These are phyloP conservation scores for Asterionellopsis glacialis DNA, from an alignment of 108 stramenopile genomes.

Conservation along the genomic window DNA sequence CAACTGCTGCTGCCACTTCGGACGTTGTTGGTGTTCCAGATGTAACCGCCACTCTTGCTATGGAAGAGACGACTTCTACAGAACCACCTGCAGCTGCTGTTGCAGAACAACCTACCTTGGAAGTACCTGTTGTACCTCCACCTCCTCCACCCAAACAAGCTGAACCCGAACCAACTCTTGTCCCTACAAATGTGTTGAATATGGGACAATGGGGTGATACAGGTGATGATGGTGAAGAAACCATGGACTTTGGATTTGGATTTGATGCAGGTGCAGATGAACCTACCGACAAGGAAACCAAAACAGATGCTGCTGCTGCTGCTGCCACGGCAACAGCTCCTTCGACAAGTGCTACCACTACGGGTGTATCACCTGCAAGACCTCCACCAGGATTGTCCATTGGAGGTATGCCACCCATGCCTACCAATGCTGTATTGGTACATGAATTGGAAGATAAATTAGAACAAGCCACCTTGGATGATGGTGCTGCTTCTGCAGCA, in stretches of 20 bases:
- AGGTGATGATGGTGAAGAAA: constrained; percentile 57
- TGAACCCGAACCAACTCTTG: constrained; percentile 13
- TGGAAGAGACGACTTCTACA: constrained; percentile 4
- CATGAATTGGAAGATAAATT: constrained; percentile 83
- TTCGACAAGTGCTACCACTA: constrained; percentile 4
- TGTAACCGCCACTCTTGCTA: background rate
- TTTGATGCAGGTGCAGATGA: constrained; percentile 54
- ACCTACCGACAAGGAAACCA: constrained; percentile 18
- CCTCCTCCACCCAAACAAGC: constrained; percentile 20
- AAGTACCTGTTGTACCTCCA: constrained; percentile 16
- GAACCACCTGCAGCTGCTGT: constrained; percentile 5
- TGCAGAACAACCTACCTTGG: background rate
- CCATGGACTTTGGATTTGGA: constrained; percentile 85
- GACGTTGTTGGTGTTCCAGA: background rate
- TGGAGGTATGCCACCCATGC: constrained; percentile 82
- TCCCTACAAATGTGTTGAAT: constrained; percentile 65
- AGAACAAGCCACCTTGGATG: constrained; percentile 45
- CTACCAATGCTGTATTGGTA: constrained; percentile 72
- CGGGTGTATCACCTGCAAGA: constrained; percentile 66
- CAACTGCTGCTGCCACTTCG: too few species aligned
- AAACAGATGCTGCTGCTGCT: constrained; percentile 6
- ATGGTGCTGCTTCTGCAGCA: constrained; percentile 14
- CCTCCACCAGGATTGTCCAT: constrained; percentile 83
- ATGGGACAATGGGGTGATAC: constrained; percentile 86
- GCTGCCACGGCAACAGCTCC: constrained; percentile 1